Conservation (phyloP, 2,329 filamentous ascomycete species). For the Celoporthe dispersa region DNA sequence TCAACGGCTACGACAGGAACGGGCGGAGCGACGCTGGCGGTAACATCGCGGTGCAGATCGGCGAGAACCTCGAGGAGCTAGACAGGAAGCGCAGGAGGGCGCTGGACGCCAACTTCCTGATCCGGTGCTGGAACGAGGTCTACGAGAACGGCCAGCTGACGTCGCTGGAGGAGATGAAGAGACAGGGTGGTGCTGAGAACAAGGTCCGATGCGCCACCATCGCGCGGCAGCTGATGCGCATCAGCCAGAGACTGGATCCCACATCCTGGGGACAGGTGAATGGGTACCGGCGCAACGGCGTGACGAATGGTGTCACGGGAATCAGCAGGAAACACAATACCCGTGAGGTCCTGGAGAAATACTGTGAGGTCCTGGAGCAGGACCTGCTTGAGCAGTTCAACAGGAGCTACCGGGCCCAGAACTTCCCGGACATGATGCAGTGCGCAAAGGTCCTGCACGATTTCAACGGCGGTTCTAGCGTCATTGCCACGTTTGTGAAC, state of each 20-base stretch:
- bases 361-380: constrained; percentile 93
- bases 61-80: constrained; percentile 89
- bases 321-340: constrained; percentile 65
- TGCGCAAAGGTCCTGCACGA: constrained; percentile 92
- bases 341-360: constrained; percentile 92
- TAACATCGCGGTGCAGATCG: constrained; percentile 92
- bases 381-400: constrained; percentile 96
- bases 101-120: constrained; percentile 90
- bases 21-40: constrained; percentile 67
- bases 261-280: constrained; percentile 70
- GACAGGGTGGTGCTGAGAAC: constrained; percentile 83
- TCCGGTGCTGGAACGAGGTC: constrained; percentile 96
- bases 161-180: constrained; percentile 84
- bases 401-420: constrained; percentile 91
- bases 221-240: constrained; percentile 88
- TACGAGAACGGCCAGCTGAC: constrained; percentile 86
- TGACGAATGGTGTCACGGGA: constrained; percentile 52
- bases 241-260: constrained; percentile 88
- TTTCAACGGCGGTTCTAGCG: constrained; percentile 94
- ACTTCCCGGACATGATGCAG: constrained; percentile 98
- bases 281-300: constrained; percentile 53
- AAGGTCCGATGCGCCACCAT: constrained; percentile 95
- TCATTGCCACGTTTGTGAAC: constrained; percentile 95
- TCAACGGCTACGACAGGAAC: constrained; percentile 49
- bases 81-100: constrained; percentile 90